A percentile compares a stretch with the other conserved stretches of the same genome.
Evolutionary conservation across 805 yeast genomes (phyloP).

Genomic region (Cephaloascus albidus): DNA sequence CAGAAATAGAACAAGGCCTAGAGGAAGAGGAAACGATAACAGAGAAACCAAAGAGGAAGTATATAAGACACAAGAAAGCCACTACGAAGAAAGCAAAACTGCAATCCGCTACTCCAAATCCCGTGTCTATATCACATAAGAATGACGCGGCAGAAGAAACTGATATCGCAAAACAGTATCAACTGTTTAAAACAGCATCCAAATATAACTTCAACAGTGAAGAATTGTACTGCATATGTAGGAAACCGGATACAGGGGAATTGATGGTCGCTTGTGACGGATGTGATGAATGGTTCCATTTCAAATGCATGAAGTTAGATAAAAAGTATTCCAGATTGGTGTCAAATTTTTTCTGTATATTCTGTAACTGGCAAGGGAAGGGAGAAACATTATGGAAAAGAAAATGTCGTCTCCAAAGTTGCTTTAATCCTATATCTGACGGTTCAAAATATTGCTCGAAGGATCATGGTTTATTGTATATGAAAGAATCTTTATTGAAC

Average conservation of each 20-base stretch:
- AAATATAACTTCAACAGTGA: constrained; percentile 42
- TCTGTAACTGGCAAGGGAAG: constrained; percentile 47
- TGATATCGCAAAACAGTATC: constrained; percentile 25
- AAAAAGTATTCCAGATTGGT: constrained; percentile 44
- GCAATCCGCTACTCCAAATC: too few relatives aligned
- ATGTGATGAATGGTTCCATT: constrained; percentile 94
- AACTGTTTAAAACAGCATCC: constrained; percentile 22
- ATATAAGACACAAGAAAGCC: background rate
- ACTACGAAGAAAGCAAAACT: background rate
- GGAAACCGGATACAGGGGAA: constrained; percentile 68
- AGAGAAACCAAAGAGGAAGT: background rate
- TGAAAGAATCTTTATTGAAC: constrained; percentile 17
- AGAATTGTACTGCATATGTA: constrained; percentile 69
- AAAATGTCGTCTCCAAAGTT: constrained; percentile 55
- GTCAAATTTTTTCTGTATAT: constrained; percentile 60
- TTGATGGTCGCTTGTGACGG: constrained; percentile 94
- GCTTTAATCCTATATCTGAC: constrained; percentile 43
- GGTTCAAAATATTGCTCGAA: constrained; percentile 65
- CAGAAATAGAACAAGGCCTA: background rate
- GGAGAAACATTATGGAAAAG: constrained; percentile 64
- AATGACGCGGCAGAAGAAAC: constrained; percentile 7
- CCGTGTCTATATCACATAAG: too few relatives aligned
- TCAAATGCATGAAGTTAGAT: constrained; percentile 60
- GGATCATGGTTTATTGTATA: constrained; percentile 54
- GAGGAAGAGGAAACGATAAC: background rate